These are phyloP conservation scores for Alloteropsis semialata DNA, from an alignment of 176 grass and related monocot species.

Conservation along the genomic window DNA sequence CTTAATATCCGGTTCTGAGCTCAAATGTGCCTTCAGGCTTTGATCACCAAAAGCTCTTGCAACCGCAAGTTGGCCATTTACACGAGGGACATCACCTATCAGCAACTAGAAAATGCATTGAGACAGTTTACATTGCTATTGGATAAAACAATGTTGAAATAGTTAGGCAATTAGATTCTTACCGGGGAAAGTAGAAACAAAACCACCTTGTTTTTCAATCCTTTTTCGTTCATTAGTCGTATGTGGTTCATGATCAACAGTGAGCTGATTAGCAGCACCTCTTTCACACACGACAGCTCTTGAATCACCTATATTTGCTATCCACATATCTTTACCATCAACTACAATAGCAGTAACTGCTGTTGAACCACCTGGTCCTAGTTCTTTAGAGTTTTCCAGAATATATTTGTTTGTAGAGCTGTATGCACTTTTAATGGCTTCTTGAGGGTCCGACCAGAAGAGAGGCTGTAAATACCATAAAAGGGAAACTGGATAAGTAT, in stretches of 20 bases:
- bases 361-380: conserved; percentile 80
- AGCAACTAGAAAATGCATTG: conserved; percentile 7
- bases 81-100: conserved; percentile 87
- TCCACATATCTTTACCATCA: conserved; percentile 88
- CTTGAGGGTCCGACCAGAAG: conserved; percentile 61
- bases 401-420: conserved; percentile 78
- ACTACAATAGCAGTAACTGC: conserved; percentile 84
- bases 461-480: conserved; percentile 43
- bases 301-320: conserved; percentile 86
- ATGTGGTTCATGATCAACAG: conserved; percentile 81
- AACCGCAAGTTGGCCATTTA: conserved; percentile 92
- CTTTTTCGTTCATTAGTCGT: conserved; percentile 51
- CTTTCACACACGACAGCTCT: conserved; percentile 82
- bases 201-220: conserved; percentile 87
- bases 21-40: conserved; percentile 78
- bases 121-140: background rate
- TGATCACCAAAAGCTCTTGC: conserved; percentile 92
- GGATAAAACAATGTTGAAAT: background rate
- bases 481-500: background rate
- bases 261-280: conserved; percentile 68
- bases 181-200: conserved; percentile 85
- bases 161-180: conserved; percentile 30
- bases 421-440: conserved; percentile 77
- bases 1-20: conserved; percentile 81
- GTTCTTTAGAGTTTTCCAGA: conserved; percentile 62